A percentile compares a stretch with the other conserved stretches of the same genome.
Evolutionary conservation across 2,329 filamentous ascomycete genomes (phyloP).

Genomic region (Podosphaera leucotricha): DNA sequence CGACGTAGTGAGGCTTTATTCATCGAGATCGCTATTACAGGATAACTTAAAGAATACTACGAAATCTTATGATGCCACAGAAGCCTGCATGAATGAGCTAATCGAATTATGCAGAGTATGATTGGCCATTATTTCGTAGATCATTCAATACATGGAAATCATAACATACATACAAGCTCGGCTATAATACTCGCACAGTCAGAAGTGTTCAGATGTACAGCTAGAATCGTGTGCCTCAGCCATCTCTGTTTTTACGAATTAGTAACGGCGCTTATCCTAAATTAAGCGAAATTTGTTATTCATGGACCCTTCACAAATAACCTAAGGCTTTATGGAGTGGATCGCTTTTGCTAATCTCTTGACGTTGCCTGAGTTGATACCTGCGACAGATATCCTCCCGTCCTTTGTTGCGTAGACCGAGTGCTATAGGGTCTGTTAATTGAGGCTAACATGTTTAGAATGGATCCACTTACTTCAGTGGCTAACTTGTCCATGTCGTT

Average conservation of each 20-base stretch:
- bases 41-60: too few species aligned
- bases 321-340: slow-evolving; percentile 44
- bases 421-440: slow-evolving; percentile 26
- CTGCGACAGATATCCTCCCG: slow-evolving; percentile 65
- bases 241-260: neutral
- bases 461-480: slow-evolving; percentile 40
- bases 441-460: slow-evolving; percentile 9
- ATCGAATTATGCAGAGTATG: neutral
- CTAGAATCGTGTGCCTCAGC: too few species aligned
- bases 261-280: neutral
- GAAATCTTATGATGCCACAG: too few species aligned
- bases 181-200: neutral
- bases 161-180: neutral
- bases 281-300: neutral
- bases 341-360: slow-evolving; percentile 62
- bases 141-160: neutral
- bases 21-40: too few species aligned
- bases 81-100: too few species aligned
- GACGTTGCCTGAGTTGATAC: slow-evolving; percentile 60
- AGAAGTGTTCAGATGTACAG: neutral
- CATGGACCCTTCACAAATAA: neutral
- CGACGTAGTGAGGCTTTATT: too few species aligned
- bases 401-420: slow-evolving; percentile 95
- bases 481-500: slow-evolving; percentile 82
- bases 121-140: neutral